Evolutionary conservation across 2,329 filamentous ascomycete genomes (phyloP).

Genomic region (Trichoderma sp.): DNA sequence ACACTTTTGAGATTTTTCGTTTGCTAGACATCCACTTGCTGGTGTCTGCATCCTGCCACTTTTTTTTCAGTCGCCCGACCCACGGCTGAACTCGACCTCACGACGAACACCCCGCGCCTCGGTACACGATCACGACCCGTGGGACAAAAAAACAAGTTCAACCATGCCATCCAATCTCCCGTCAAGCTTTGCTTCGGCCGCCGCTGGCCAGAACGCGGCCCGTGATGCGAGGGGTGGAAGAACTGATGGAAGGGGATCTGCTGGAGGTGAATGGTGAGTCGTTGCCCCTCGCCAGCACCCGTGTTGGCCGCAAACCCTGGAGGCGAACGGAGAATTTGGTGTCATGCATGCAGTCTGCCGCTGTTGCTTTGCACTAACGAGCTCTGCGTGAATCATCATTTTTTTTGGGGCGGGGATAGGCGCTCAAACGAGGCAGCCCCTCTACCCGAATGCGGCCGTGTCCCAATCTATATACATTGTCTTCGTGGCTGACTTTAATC

Average conservation of each 20-base stretch:
- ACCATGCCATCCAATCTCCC: conserved; percentile 74
- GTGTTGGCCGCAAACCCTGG: conserved; percentile 8
- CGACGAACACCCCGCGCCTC: conserved; percentile 27
- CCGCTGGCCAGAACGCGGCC: conserved; percentile 71
- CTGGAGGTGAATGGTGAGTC: conserved; percentile 74
- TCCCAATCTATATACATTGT: background rate
- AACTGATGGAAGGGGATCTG: conserved; percentile 58
- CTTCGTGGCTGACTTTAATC: conserved; percentile 29
- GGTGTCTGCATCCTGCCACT: conserved; percentile 24
- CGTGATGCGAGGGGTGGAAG: conserved; percentile 63
- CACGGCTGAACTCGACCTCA: conserved; percentile 22
- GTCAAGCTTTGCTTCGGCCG: conserved; percentile 83
- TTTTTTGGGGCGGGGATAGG: conserved; percentile 12
- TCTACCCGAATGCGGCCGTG: conserved; percentile 19
- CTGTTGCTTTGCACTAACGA: conserved; percentile 8
- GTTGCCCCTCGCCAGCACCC: conserved; percentile 27
- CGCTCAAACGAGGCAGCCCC: conserved; percentile 14
- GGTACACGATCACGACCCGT: conserved; percentile 23
- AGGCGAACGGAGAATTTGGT: conserved; percentile 28
- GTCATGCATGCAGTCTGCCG: conserved; percentile 30
- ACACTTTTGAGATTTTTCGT: background rate
- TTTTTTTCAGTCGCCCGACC: conserved; percentile 16
- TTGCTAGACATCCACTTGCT: conserved; percentile 21
- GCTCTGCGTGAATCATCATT: background rate
- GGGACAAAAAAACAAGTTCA: conserved; percentile 31